Conservation (phyloP, 139 green algal genomes). For the Mesotaenium endlicherianum region DNA sequence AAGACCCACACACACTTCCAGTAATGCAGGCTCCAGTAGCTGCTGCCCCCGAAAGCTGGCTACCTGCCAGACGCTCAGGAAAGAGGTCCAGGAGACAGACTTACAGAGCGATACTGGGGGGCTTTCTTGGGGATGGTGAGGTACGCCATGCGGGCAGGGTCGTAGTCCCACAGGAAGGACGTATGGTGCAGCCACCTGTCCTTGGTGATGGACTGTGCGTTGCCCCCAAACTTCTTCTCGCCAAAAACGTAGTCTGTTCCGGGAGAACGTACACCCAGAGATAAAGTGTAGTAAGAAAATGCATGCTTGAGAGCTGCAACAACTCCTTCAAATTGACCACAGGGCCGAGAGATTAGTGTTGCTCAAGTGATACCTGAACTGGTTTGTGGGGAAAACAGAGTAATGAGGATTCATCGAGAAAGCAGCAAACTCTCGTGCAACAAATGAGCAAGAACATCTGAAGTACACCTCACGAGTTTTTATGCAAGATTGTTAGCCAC, state of each 20-base stretch:
- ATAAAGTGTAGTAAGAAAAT: too few species aligned
- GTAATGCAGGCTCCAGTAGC: not conserved
- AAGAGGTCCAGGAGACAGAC: conserved; percentile 8
- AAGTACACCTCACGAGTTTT: too few species aligned
- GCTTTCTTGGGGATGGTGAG: conserved; percentile 68
- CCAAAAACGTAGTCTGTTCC: conserved; percentile 82
- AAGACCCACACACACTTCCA: not conserved
- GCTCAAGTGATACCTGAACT: too few species aligned
- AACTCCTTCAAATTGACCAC: too few species aligned
- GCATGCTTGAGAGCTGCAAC: too few species aligned
- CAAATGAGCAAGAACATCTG: too few species aligned
- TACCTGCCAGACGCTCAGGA: not conserved
- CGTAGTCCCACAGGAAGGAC: conserved; percentile 92
- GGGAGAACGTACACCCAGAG: too few species aligned
- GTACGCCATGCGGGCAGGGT: conserved; percentile 69
- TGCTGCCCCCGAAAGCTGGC: not conserved
- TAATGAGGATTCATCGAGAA: too few species aligned
- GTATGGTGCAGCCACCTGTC: conserved; percentile 94
- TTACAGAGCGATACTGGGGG: conserved; percentile 37
- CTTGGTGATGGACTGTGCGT: conserved; percentile 93
- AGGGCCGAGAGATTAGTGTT: too few species aligned
- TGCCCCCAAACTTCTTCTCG: conserved; percentile 91
- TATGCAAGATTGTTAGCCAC: too few species aligned
- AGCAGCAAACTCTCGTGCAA: too few species aligned
- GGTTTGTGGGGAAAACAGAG: too few species aligned